Base-by-base conservation (phyloP, 805 yeast genomes). In the Candida sphagnicola region DNA sequence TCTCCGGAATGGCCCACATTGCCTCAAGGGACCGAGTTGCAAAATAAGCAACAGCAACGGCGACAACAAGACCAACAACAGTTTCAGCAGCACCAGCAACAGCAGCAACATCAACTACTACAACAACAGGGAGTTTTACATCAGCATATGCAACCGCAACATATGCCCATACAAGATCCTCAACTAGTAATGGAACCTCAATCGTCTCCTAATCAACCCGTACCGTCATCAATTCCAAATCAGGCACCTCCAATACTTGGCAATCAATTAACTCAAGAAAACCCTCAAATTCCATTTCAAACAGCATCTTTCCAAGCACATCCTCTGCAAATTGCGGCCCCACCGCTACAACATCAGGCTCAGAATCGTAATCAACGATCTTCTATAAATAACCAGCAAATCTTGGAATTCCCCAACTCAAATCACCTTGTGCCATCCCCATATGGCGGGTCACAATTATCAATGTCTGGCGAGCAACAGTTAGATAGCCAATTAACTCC, bases 381-480 rank as follows among this genome's bases (percentile, higher is more conserved):
- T 8, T 8, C 29, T 6, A 8, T 26, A 10, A 26, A 26, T 13
- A 26, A 26, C 12, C 29, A 26, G 15, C 29, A 26, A 26, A n/a
- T 30, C 11, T 4, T 18, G 8, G 23, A 19, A 8, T 24, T 23
- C 17, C 34, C 35, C 4, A 14, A 11, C 19, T 13, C 34, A 6
- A 31, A 32, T 23, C 35, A 33, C 2, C 17, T 34, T 15, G 26
- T 36, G 15, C 31, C 47, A 5, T 43, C 49, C 5, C 51, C 49
- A 10, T 44, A 38, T 35, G 41, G 41, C 6, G 43, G 41, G n/a
- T 39, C 46, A 14, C 49, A 43, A 18, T 19, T 42, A 14, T 19
- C 35, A n/a, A 21, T 21, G 12, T 12, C 11, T 23, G 35, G 28
- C 4, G 35, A 33, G 12, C 5, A 13, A 6, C 13, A 23, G 18